A percentile compares a stretch with the other conserved stretches of the same genome.
phyloP scores from a whole-genome alignment of 768 basidiomycete species.

The Serendipita sp. region DNA sequence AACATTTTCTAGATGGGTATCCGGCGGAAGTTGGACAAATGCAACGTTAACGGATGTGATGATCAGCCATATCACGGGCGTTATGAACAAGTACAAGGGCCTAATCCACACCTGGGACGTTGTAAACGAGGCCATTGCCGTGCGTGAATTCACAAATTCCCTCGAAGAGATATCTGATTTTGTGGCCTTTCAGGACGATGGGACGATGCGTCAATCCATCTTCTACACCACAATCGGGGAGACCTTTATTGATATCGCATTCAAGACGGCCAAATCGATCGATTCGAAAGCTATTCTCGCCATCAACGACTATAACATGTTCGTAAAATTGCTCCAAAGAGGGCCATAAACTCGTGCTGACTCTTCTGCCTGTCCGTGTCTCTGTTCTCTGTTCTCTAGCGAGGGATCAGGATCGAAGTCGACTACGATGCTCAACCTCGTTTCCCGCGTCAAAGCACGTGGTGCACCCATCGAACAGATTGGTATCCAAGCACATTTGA shows the following conservation, averaged over 20 bases:
- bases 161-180: background rate
- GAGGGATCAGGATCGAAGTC: background rate
- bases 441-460: background rate
- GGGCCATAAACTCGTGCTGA: too few species aligned
- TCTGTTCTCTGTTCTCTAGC: background rate
- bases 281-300: background rate
- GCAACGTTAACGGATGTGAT: slow-evolving; percentile 8
- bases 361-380: background rate
- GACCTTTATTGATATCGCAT: background rate
- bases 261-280: background rate
- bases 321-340: too few species aligned
- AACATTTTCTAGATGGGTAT: background rate
- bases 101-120: slow-evolving; percentile 24
- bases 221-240: background rate
- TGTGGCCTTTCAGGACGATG: background rate
- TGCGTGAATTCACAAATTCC: background rate
- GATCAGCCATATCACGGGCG: slow-evolving; percentile 8
- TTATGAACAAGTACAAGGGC: slow-evolving; percentile 11
- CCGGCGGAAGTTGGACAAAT: background rate
- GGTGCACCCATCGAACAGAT: background rate
- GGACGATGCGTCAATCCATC: background rate
- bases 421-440: background rate
- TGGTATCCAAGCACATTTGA: background rate
- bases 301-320: background rate
- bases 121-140: slow-evolving; percentile 44